Percentiles rank a stretch among this genome's conserved stretches.
Conservation (phyloP, 2,329 filamentous ascomycete species). For the Xylaria sp. region DNA sequence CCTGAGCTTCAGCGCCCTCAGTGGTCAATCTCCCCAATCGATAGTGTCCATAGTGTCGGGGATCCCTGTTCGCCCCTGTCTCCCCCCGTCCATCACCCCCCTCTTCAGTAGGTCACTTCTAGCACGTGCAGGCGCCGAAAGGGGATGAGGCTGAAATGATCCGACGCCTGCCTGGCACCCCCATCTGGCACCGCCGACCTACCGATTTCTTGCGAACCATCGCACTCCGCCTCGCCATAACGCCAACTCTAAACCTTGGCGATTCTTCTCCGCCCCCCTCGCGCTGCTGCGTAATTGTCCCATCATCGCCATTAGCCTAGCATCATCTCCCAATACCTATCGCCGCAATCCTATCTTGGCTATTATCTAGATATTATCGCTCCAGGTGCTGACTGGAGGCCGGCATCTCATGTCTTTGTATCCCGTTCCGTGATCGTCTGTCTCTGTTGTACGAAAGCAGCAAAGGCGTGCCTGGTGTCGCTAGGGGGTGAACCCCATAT, state of each 20-base stretch:
- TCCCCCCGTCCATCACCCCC: conserved; percentile 7
- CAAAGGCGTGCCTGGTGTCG: conserved; percentile 1
- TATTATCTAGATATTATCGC: neutral
- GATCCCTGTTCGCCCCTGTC: conserved; percentile 7
- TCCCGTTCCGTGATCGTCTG: neutral
- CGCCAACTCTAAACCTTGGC: neutral
- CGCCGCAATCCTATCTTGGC: neutral
- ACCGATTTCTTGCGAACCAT: neutral
- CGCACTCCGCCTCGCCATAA: conserved; percentile 14
- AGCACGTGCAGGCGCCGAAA: neutral
- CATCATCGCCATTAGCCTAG: conserved; percentile 11
- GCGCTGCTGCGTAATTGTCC: conserved; percentile 18
- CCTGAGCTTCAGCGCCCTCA: conserved; percentile 8
- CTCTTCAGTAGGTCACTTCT: conserved; percentile 13
- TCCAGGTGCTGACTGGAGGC: neutral
- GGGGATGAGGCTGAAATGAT: neutral
- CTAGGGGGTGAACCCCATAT: conserved; percentile 19
- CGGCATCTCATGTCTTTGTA: neutral
- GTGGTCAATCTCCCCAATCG: conserved; percentile 25
- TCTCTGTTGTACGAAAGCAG: neutral
- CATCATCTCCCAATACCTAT: neutral
- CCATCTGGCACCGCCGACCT: neutral
- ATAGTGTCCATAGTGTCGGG: conserved; percentile 12
- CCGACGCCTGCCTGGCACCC: neutral
- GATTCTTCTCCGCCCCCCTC: conserved; percentile 11